These are phyloP conservation scores for Nakazawaea sp. DNA, from an alignment of 805 yeast genomes.

Conservation along the genomic window DNA sequence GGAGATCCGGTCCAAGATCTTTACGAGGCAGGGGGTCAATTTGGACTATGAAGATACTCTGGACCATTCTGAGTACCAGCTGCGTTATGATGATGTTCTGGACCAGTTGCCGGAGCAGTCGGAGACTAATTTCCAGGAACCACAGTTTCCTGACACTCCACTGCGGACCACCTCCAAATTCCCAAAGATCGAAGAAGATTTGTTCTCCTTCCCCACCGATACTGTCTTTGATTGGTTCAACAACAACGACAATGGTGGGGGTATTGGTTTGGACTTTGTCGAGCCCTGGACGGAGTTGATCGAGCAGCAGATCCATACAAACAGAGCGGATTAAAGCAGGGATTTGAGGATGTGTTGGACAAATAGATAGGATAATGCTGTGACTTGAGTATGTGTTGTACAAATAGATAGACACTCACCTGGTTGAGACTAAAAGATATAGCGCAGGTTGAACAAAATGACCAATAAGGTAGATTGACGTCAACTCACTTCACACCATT, in stretches of 20 bases:
- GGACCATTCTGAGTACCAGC: background rate
- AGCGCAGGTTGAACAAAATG: too few species aligned
- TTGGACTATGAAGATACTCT: background rate
- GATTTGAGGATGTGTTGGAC: too few species aligned
- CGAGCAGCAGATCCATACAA: slow-evolving; percentile 46
- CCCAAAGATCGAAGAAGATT: slow-evolving; percentile 13
- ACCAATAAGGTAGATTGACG: too few species aligned
- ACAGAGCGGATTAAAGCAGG: slow-evolving; percentile 2
- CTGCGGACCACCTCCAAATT: background rate
- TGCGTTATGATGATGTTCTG: slow-evolving; percentile 2
- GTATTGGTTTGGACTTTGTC: slow-evolving; percentile 51
- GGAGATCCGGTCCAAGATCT: slow-evolving; percentile 43
- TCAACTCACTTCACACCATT: too few species aligned
- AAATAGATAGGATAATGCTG: too few species aligned
- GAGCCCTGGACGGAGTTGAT: slow-evolving; percentile 80
- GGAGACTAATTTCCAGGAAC: background rate
- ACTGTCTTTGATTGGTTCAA: slow-evolving; percentile 43
- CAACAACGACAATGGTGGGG: slow-evolving; percentile 27
- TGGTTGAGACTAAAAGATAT: too few species aligned
- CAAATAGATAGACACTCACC: too few species aligned
- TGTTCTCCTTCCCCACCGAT: slow-evolving; percentile 27
- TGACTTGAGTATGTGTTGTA: too few species aligned
- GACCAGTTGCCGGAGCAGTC: background rate
- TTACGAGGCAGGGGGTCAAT: slow-evolving; percentile 18
- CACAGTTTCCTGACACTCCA: background rate